Conservation (phyloP, 305 asterid species). For the Fraxinus dipetala region DNA sequence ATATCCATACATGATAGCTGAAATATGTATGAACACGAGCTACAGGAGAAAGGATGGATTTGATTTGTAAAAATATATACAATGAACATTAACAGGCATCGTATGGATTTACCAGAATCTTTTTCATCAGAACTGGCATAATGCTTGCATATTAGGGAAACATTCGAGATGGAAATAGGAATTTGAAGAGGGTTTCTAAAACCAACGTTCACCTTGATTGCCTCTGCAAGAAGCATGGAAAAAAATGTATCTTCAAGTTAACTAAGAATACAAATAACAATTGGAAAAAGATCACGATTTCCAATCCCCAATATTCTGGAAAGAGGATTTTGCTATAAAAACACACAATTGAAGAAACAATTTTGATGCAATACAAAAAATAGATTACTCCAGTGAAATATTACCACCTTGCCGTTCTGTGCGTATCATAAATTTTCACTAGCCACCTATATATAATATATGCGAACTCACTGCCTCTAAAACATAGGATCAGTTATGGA, state of each 20-base stretch:
- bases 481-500: neutral
- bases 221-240: slow-evolving; percentile 57
- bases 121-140: slow-evolving; percentile 43
- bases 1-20: neutral
- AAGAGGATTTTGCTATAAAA: slow-evolving; percentile 12
- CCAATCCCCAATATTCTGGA: slow-evolving; percentile 1
- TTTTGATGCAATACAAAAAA: slow-evolving; percentile 5
- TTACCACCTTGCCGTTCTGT: neutral
- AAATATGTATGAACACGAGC: neutral
- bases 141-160: slow-evolving; percentile 80
- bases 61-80: neutral
- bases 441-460: neutral
- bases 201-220: slow-evolving; percentile 70
- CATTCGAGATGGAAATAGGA: slow-evolving; percentile 72
- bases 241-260: slow-evolving; percentile 20
- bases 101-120: slow-evolving; percentile 50
- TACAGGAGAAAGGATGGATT: neutral
- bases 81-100: slow-evolving; percentile 7
- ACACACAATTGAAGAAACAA: slow-evolving; percentile 11
- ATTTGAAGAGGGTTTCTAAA: slow-evolving; percentile 93
- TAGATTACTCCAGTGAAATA: slow-evolving; percentile 3
- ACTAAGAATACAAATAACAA: slow-evolving; percentile 20
- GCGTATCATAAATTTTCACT: slow-evolving; percentile 12
- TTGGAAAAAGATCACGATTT: neutral
- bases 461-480: neutral